A percentile compares a stretch with the other conserved stretches of the same genome.
Evolutionary conservation across 2,329 filamentous ascomycete species (phyloP).

Genomic region (Trematosphaeria pertusa): DNA sequence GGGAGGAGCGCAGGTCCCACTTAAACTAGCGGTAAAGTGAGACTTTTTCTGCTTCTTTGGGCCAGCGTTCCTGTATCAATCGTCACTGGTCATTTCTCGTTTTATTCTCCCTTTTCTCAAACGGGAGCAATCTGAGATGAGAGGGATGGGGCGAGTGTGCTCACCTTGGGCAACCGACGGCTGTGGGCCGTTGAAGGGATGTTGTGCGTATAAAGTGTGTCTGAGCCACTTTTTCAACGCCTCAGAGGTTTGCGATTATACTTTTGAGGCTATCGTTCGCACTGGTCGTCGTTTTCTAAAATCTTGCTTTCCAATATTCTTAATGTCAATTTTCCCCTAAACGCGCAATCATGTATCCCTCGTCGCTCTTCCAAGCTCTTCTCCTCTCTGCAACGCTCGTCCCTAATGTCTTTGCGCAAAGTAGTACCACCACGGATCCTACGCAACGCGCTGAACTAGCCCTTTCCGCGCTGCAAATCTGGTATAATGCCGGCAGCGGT

Average conservation of each 20-base stretch:
- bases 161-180: not conserved
- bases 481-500: constrained; percentile 67
- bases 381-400: constrained; percentile 20
- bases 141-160: constrained; percentile 14
- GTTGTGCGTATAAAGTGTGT: constrained; percentile 2
- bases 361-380: constrained; percentile 16
- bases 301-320: constrained; percentile 2
- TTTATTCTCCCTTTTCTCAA: constrained; percentile 6
- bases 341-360: constrained; percentile 24
- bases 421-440: constrained; percentile 27
- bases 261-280: no score
- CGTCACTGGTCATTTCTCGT: constrained; percentile 1
- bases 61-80: constrained; percentile 7
- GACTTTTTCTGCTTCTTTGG: constrained; percentile 15
- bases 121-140: constrained; percentile 6
- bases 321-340: constrained; percentile 5
- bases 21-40: constrained; percentile 25
- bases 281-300: not conserved
- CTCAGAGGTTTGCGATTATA: constrained; percentile 3
- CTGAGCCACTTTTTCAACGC: not conserved
- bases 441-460: constrained; percentile 39
- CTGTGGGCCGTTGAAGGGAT: no score
- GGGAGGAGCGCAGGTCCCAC: constrained; percentile 15
- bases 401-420: constrained; percentile 32
- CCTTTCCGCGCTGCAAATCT: constrained; percentile 61